A percentile compares a stretch with the other conserved stretches of the same genome.
Conservation (phyloP, 805 yeast genomes). For the Wickerhamiella azyma region DNA sequence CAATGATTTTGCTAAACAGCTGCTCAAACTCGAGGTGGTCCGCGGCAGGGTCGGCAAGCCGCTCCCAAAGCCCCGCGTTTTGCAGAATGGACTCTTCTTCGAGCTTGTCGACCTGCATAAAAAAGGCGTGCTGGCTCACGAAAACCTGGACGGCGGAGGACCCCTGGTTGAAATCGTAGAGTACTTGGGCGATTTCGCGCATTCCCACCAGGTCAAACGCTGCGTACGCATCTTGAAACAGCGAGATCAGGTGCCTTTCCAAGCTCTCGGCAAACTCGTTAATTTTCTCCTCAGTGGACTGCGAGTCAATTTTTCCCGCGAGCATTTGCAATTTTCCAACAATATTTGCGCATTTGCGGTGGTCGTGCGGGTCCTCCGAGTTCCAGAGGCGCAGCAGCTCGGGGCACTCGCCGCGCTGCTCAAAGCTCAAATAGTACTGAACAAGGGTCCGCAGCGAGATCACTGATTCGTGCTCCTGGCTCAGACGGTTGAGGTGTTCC, state of each 20-base stretch:
- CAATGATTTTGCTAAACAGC: constrained; percentile 38
- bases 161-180: constrained; percentile 76
- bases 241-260: constrained; percentile 56
- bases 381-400: constrained; percentile 47
- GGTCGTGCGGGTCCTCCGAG: constrained; percentile 37
- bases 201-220: constrained; percentile 54
- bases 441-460: constrained; percentile 58
- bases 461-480: constrained; percentile 62
- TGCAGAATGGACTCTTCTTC: constrained; percentile 22
- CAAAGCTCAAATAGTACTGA: constrained; percentile 64
- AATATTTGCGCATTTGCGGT: constrained; percentile 52
- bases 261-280: constrained; percentile 61
- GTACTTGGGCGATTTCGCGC: constrained; percentile 58
- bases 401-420: constrained; percentile 36
- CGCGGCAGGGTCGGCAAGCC: constrained; percentile 45
- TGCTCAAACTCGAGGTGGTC: constrained; percentile 38
- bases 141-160: constrained; percentile 67
- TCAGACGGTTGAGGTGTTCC: constrained; percentile 26
- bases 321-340: constrained; percentile 52
- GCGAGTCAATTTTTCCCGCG: constrained; percentile 42
- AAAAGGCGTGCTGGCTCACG: constrained; percentile 64
- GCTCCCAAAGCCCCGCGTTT: constrained; percentile 35
- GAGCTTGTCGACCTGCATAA: constrained; percentile 34
- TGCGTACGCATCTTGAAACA: constrained; percentile 62
- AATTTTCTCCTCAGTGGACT: constrained; percentile 32